Evolutionary conservation across 495 filamentous ascomycete genomes (phyloP), one percentile per base, ranked within the genome.

Genomic region (Aspergillus asperescens): DNA sequence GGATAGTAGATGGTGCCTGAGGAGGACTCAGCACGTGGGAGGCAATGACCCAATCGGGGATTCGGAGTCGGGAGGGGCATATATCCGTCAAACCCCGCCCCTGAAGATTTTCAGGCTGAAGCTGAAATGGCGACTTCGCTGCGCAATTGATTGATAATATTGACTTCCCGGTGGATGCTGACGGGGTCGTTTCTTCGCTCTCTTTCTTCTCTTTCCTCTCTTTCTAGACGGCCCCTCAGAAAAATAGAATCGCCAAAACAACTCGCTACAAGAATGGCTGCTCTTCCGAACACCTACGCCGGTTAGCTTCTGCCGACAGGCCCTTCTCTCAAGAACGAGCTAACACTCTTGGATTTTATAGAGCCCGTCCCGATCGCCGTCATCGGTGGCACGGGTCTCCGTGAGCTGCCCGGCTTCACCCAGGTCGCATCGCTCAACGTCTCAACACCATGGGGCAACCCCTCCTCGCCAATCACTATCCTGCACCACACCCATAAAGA

Each of bases 341-440:
- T 45, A 12, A 50, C 20, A 15, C 34, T 43, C 32, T 50, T 20
- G 47, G 9, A 53, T n/a, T 47, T 46, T 40, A 35, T 65, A 93
- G 89, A 80, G 39, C 80, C 86, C 46, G 83, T 97, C 68, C 82
- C 77, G 60, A 95, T 98, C 67, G 93, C 89, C 70, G 90, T 98
- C 53, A 97, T 98, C 52, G 94, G 93, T 65, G 94, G 93, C 59
- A 98, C 93, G 34, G 93, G 93, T 46, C 84, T 98, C 47, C 75
- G 79, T 59, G 72, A 81, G 58, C 79, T 89, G 54, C 69, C 81
- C 64, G 76, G 78, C 73, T 96, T 93, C 78, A 81, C 77, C 16
- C 88, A 89, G 60, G 82, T 94, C 55, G 90, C 92, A 15, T 78
- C 75, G 15, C 69, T 97, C 54, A 77, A 77, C 46, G 67, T 84